Base-by-base conservation (phyloP, 1,139 yeast species). In the Scheffersomyces segobiensis region DNA sequence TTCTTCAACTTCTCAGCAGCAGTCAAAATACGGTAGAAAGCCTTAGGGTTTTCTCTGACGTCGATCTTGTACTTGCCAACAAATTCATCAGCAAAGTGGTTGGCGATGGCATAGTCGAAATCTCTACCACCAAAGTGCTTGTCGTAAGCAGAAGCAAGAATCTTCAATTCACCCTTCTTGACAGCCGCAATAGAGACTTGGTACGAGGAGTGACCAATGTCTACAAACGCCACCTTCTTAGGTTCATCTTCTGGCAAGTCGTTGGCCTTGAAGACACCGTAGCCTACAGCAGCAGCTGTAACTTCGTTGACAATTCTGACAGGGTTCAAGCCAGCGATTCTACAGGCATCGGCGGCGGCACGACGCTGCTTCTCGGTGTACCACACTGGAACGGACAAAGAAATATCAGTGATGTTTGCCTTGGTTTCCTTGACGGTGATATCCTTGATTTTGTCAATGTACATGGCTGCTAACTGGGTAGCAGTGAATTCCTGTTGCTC, bases 61-160 rank as follows among this genome's bases (percentile, higher is more conserved):
- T 96, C 97, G 71, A 95, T 92, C 87, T 95, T 93, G 85, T 91
- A 93, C 82, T 95, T 96, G 62, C 81, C 81, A 77, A 87, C 85
- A 84, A 96, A 93, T 77, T 93, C 97, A 66, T 89, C 89, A 68
- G 97, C 97, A 71, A 95, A 93, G 79, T 93, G 96, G 78, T 92
- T 88, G 67, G 98, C 93, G 71, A 95, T 91, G 64, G 97, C 97
- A 71, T 82, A 82, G 79, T 95, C 99, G 63, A 96, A 88, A 75
- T 93, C 92, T 81, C 99, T 90, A 77, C 99, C 99, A 84, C 99
- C 99, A 70, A 95, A 95, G 81, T 92, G 93, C 80, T 92, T 91
- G 81, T 93, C 97, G 74, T 87, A 91, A 70, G 97, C 96, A 62
- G 97, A 86, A 68, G 97, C 97, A 71, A 95, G 82, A 59, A 95